Evolutionary conservation across 805 yeast species (phyloP).

Genomic region (Zygosaccharomyces bisporus): DNA sequence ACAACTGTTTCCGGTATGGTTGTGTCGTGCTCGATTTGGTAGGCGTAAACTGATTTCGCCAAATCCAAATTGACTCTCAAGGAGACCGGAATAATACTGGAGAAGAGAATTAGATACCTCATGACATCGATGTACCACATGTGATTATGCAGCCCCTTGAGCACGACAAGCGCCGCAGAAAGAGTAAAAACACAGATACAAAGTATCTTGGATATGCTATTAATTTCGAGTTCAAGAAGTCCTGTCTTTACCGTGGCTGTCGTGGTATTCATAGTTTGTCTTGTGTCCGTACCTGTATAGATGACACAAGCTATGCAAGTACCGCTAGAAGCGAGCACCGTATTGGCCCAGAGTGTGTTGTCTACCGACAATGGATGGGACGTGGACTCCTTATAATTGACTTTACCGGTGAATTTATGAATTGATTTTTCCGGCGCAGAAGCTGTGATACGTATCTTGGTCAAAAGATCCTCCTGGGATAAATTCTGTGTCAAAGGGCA

Average conservation of each 20-base stretch:
- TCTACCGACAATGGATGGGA: conserved; percentile 71
- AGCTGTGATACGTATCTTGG: conserved; percentile 57
- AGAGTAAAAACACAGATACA: conserved; percentile 82
- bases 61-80: conserved; percentile 90
- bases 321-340: conserved; percentile 87
- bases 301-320: conserved; percentile 82
- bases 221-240: conserved; percentile 84
- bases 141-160: conserved; percentile 63
- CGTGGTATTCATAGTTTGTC: conserved; percentile 93
- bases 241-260: conserved; percentile 85
- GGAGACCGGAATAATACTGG: conserved; percentile 95
- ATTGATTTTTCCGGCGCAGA: conserved; percentile 83
- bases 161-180: conserved; percentile 70
- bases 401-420: conserved; percentile 73
- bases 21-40: conserved; percentile 85
- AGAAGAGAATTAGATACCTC: conserved; percentile 86
- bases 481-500: conserved; percentile 64
- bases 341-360: conserved; percentile 96
- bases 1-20: conserved; percentile 85
- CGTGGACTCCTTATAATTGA: conserved; percentile 54
- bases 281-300: conserved; percentile 89
- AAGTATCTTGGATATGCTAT: conserved; percentile 77
- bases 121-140: conserved; percentile 89
- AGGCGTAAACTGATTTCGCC: conserved; percentile 93
- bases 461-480: conserved; percentile 46